A percentile compares a stretch with the other conserved stretches of the same genome.
Conservation (phyloP, 2,329 filamentous ascomycete genomes). For the Aspergillus novofumigatus region DNA sequence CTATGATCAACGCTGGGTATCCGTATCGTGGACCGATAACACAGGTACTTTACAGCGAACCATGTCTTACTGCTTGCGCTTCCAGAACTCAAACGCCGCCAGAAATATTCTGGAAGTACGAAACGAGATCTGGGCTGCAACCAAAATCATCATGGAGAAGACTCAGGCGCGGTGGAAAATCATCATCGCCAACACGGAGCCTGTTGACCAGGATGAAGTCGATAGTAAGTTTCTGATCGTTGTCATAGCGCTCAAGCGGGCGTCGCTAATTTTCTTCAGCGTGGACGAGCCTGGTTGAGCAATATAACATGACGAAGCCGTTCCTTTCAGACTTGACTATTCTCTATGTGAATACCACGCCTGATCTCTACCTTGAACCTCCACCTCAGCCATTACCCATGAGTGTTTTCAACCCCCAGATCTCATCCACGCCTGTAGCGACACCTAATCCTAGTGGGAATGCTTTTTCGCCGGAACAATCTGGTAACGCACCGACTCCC, state of each 20-base stretch:
- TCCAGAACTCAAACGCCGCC: slow-evolving; percentile 28
- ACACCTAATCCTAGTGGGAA: slow-evolving; percentile 35
- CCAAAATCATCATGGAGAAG: slow-evolving; percentile 51
- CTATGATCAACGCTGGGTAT: slow-evolving; percentile 54
- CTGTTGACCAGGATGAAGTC: slow-evolving; percentile 49
- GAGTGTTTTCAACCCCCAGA: slow-evolving; percentile 28
- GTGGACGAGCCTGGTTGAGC: slow-evolving; percentile 35
- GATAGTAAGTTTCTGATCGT: slow-evolving; percentile 36
- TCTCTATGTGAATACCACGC: slow-evolving; percentile 30
- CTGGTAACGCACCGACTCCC: slow-evolving; percentile 37
- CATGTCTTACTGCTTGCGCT: slow-evolving; percentile 52
- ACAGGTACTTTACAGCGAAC: slow-evolving; percentile 51
- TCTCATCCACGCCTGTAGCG: slow-evolving; percentile 35
- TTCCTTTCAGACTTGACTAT: slow-evolving; percentile 35
- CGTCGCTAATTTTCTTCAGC: slow-evolving; percentile 26
- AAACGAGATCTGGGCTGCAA: slow-evolving; percentile 56
- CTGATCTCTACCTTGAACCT: slow-evolving; percentile 34
- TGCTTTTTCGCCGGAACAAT: slow-evolving; percentile 41
- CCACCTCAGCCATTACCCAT: slow-evolving; percentile 30
- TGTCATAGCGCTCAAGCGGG: background rate
- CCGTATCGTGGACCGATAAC: slow-evolving; percentile 57
- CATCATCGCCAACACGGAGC: slow-evolving; percentile 50
- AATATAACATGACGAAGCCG: slow-evolving; percentile 34
- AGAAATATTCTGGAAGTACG: slow-evolving; percentile 47
- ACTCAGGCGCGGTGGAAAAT: slow-evolving; percentile 53